Evolutionary conservation across 345 rosid species (phyloP).

Genomic region (Carallia brachiata): DNA sequence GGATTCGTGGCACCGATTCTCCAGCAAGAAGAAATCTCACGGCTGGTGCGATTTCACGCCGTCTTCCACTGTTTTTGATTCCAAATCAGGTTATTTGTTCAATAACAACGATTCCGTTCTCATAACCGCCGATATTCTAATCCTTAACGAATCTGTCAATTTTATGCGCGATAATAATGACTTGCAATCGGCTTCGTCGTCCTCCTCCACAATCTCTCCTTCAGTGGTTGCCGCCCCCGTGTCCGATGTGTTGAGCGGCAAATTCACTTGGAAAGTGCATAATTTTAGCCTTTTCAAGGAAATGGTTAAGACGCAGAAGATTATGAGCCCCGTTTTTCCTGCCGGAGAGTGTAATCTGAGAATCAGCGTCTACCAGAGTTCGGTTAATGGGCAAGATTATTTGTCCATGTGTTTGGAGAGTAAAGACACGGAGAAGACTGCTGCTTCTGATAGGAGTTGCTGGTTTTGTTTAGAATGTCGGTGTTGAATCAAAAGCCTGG

Average conservation of each 20-base stretch:
- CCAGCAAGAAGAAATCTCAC: conserved; percentile 93
- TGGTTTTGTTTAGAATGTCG: conserved; percentile 98
- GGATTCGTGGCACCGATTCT: conserved; percentile 99
- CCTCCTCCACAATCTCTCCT: conserved; percentile 37
- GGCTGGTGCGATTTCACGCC: conserved; percentile 99
- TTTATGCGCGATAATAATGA: conserved; percentile 81
- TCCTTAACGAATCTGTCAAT: conserved; percentile 78
- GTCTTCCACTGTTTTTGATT: conserved; percentile 72
- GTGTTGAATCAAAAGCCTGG: conserved; percentile 91
- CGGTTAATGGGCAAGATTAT: conserved; percentile 76
- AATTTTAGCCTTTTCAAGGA: conserved; percentile 94
- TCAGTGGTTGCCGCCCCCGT: conserved; percentile 59
- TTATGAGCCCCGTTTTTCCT: conserved; percentile 96
- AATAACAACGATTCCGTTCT: conserved; percentile 66
- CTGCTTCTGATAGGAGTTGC: conserved; percentile 74
- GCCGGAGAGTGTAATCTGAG: conserved; percentile 96
- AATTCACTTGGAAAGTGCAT: conserved; percentile 96
- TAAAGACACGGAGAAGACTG: conserved; percentile 79
- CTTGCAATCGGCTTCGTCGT: conserved; percentile 43
- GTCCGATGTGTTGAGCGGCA: conserved; percentile 86
- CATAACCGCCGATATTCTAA: conserved; percentile 85
- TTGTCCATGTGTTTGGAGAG: conserved; percentile 98
- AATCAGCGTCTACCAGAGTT: conserved; percentile 89
- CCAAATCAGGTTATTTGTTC: conserved; percentile 73
- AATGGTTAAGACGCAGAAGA: conserved; percentile 96